Base-by-base conservation (phyloP, 2,329 filamentous ascomycete species). In the Allantophomopsis lycopodina region DNA sequence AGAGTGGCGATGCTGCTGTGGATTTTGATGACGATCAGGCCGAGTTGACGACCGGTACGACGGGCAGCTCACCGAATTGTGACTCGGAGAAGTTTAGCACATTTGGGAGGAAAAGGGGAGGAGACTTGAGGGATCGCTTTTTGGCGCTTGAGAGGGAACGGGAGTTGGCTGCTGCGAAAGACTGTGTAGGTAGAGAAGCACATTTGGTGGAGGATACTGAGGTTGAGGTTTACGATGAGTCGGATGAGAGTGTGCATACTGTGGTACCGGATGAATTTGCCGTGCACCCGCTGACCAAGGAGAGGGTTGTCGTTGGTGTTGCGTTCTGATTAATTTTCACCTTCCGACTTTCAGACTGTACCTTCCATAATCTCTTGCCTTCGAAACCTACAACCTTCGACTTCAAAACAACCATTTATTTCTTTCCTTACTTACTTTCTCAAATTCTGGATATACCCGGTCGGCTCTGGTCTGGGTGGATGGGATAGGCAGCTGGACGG, bases 21-120 rank as follows among this genome's bases (percentile, higher is more conserved):
- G 46, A 47, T 13, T 28, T 64, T 12, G 57, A 61, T 39, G 56
- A 65, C 59, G 40, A 70, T 62, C 5, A 47, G 63, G 35, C 62
- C 63, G n/a, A 69, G 65, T 55, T n/a, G 38, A 41, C 12, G 38
- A 44, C 28, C 15, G 35, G 32, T 15, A 32, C 39, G 68, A 64
- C 50, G 64, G 59, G 7, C 7, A 34, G 14, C 14, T 34, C 32
- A n/a, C 32, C 38, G 15, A 51, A 45, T 28, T 23, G 50, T 32
- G 50, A 51, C 30, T 30, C 52, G 12, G 43, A 41, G 8, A 37
- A 46, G 15, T 39, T 44, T 7, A 44, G 47, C 36, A 53, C 48
- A 2, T 50, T 52, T 41, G 48, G 47, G 14, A 45, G 49, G 44
- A 45, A 47, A 31, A 44, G 48, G 31, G 38, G 40, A 20, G 40